Evolutionary conservation across 768 basidiomycete species (phyloP).

Genomic region (Russula lepida): DNA sequence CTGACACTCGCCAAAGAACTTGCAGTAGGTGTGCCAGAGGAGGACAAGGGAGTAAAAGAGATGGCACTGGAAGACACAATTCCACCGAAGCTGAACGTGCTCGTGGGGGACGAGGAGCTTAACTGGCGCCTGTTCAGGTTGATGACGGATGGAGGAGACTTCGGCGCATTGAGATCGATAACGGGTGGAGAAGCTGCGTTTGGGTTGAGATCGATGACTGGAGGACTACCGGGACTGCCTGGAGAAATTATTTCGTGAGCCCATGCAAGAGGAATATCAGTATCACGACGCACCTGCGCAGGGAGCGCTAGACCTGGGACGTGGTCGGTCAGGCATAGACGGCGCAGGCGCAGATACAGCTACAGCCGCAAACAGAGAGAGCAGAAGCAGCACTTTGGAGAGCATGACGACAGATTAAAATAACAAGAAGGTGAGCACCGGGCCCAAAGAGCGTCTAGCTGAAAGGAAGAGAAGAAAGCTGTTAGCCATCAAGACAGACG

Average conservation of each 20-base stretch:
- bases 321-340: background rate
- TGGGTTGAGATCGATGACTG: constrained; percentile 14
- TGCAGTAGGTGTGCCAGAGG: background rate
- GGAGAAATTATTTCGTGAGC: background rate
- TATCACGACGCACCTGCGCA: constrained; percentile 9
- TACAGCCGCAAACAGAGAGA: constrained; percentile 1
- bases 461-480: background rate
- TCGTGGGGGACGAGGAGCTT: background rate
- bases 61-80: background rate
- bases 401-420: constrained; percentile 8
- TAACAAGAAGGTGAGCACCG: constrained; percentile 2
- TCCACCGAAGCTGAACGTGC: constrained; percentile 10
- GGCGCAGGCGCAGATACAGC: constrained; percentile 14
- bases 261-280: background rate
- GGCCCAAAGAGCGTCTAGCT: constrained; percentile 18
- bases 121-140: constrained; percentile 17
- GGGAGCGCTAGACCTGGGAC: background rate
- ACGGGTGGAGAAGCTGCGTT: background rate
- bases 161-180: constrained; percentile 1
- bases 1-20: background rate
- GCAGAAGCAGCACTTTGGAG: constrained; percentile 1
- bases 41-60: background rate
- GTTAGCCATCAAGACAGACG: background rate
- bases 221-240: background rate
- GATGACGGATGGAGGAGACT: background rate